phyloP scores from a whole-genome alignment of 352 stramenopile genomes.

The Globisporangium acanthophoron region DNA sequence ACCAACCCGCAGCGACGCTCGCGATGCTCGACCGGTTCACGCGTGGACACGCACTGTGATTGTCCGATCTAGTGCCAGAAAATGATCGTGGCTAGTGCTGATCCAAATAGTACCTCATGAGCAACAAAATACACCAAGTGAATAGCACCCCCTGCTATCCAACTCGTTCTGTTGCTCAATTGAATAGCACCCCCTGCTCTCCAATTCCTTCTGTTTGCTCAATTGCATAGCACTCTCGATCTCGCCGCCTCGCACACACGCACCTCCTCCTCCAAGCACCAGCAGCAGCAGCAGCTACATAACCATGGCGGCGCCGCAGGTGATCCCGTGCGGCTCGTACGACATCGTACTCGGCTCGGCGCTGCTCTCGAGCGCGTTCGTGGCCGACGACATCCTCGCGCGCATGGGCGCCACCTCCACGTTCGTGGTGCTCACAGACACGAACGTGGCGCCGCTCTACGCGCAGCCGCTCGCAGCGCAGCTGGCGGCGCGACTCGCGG shows the following conservation, averaged over 20 bases:
- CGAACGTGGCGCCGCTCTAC: constrained; percentile 74
- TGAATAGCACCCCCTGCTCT: neutral
- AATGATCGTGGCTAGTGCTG: neutral
- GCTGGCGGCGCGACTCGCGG: constrained; percentile 30
- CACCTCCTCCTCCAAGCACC: neutral
- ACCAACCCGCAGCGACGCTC: constrained; percentile 23
- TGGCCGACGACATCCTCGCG: constrained; percentile 58
- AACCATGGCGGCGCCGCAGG: constrained; percentile 12
- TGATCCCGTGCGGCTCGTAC: constrained; percentile 74
- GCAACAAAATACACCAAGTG: neutral
- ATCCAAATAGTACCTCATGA: neutral
- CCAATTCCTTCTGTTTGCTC: neutral
- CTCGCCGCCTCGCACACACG: neutral
- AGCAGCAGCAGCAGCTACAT: constrained; percentile 8
- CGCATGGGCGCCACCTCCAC: constrained; percentile 53
- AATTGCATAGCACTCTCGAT: neutral
- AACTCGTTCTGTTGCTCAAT: neutral
- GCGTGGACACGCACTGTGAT: no score
- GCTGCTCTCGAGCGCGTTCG: constrained; percentile 55
- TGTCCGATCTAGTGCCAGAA: neutral
- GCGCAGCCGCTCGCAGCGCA: constrained; percentile 51
- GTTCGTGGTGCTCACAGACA: constrained; percentile 79
- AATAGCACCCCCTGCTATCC: neutral
- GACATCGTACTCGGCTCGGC: constrained; percentile 72
- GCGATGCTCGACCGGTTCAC: constrained; percentile 37